Conservation (phyloP, 345 rosid genomes). For the Pugionium cornutum region DNA sequence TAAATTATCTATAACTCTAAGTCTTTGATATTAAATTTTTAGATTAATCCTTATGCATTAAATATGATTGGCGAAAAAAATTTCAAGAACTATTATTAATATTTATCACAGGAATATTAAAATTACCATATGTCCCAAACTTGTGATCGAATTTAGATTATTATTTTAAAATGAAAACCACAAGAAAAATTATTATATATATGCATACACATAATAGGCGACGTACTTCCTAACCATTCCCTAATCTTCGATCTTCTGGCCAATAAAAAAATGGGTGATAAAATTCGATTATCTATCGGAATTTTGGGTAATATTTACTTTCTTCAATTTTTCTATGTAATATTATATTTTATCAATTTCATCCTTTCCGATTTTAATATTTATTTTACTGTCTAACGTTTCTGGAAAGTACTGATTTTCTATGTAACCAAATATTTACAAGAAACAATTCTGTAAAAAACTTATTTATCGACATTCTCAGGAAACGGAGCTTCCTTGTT, state of each 20-base stretch:
- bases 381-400: no score
- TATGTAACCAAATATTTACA: not conserved
- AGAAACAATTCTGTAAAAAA: constrained; percentile 19
- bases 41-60: not conserved
- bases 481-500: constrained; percentile 82
- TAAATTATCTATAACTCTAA: not conserved
- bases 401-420: no score
- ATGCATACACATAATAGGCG: constrained; percentile 11
- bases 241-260: constrained; percentile 22
- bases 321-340: not conserved
- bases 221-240: constrained; percentile 14
- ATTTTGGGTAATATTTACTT: constrained; percentile 48
- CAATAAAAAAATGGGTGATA: constrained; percentile 51
- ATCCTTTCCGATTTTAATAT: no score
- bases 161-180: constrained; percentile 19
- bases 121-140: constrained; percentile 23
- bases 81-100: not conserved
- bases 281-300: constrained; percentile 64
- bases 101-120: not conserved
- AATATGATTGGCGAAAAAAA: not conserved
- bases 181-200: constrained; percentile 20
- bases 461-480: constrained; percentile 35
- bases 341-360: not conserved
- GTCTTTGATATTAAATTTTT: not conserved
- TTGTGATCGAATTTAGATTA: constrained; percentile 25